Conservation (phyloP, 140 eudicot genomes). For the Ambrosia hybrid region DNA sequence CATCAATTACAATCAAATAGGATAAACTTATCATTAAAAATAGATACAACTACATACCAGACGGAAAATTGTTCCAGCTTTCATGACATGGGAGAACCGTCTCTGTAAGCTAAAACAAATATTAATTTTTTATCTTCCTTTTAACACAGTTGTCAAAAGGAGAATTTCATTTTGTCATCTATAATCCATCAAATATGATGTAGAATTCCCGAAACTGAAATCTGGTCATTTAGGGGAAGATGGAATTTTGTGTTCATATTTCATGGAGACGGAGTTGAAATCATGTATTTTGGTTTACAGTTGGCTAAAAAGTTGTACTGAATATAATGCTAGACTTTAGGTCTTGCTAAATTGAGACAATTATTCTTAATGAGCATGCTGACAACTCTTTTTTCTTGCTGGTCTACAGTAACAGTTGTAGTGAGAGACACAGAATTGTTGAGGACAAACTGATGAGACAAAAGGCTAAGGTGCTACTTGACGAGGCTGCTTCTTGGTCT, state of each 20-base stretch:
- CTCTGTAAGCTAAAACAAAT: constrained; percentile 5
- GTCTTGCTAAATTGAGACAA: constrained; percentile 4
- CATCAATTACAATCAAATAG: background rate
- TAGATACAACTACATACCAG: background rate
- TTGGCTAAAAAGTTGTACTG: background rate
- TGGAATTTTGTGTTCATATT: background rate
- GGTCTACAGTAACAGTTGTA: constrained; percentile 67
- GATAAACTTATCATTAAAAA: background rate
- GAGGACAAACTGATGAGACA: constrained; percentile 96
- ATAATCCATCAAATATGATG: background rate
- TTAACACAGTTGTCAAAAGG: background rate
- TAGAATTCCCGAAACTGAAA: background rate
- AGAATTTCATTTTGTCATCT: background rate
- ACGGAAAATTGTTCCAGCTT: background rate
- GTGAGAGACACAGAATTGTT: constrained; percentile 67
- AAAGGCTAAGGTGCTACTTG: constrained; percentile 77
- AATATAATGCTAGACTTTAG: background rate
- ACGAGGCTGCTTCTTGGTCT: constrained; percentile 99
- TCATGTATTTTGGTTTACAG: background rate
- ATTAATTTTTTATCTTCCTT: background rate
- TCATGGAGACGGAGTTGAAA: constrained; percentile 4
- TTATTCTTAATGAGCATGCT: background rate
- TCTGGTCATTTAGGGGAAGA: background rate
- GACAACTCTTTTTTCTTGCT: constrained; percentile 12
- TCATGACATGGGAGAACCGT: background rate